phyloP scores from a whole-genome alignment of 345 rosid genomes.

The Salix koriyanagi region DNA sequence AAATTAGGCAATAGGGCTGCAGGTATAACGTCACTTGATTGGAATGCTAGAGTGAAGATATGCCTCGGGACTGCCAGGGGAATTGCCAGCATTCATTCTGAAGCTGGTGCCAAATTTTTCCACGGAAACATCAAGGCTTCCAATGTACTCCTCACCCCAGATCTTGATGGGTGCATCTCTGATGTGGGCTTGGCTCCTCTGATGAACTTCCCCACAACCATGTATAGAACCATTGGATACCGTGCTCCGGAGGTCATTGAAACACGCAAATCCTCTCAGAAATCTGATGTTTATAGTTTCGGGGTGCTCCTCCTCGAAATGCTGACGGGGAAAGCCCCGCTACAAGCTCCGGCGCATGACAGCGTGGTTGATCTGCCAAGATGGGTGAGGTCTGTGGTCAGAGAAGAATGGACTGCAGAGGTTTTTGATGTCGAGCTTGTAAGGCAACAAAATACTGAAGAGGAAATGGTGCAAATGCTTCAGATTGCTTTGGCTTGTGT shows the following conservation, averaged over 20 bases:
- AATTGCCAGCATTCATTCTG: slow-evolving; percentile 55
- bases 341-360: slow-evolving; percentile 51
- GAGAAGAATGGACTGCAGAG: slow-evolving; percentile 90
- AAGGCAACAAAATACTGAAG: slow-evolving; percentile 55
- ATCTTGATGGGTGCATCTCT: slow-evolving; percentile 57
- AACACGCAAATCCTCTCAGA: slow-evolving; percentile 50
- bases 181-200: slow-evolving; percentile 60
- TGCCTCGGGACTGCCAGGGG: slow-evolving; percentile 60
- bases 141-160: slow-evolving; percentile 57
- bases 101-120: slow-evolving; percentile 36
- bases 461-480: slow-evolving; percentile 87
- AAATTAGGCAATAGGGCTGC: slow-evolving; percentile 36
- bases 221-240: slow-evolving; percentile 54
- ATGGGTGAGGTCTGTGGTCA: slow-evolving; percentile 79
- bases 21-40: slow-evolving; percentile 44
- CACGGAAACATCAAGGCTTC: slow-evolving; percentile 80
- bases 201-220: slow-evolving; percentile 46
- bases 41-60: slow-evolving; percentile 69
- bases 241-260: slow-evolving; percentile 72
- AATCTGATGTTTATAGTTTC: slow-evolving; percentile 78
- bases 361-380: slow-evolving; percentile 68
- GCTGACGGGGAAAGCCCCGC: slow-evolving; percentile 72
- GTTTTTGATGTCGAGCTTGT: slow-evolving; percentile 79
- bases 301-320: slow-evolving; percentile 79
- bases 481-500: slow-evolving; percentile 74